phyloP scores from a whole-genome alignment of 257 asterid genomes.

The Ballota nigra region DNA sequence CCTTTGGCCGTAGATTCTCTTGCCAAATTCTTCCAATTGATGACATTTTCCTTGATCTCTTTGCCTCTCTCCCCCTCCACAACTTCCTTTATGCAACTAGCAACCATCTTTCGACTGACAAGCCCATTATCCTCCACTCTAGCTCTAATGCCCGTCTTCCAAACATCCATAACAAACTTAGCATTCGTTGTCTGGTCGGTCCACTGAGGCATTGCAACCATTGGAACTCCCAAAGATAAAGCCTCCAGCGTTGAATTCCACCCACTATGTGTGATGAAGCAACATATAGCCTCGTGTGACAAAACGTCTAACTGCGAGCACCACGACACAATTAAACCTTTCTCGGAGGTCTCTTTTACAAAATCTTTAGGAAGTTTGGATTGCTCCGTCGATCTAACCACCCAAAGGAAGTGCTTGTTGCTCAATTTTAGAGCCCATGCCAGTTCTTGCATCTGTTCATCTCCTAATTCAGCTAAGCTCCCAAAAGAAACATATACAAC shows the following conservation, averaged over 20 bases:
- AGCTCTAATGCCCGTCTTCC: too few relatives aligned
- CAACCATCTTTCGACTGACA: too few relatives aligned
- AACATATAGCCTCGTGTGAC: conserved; percentile 18
- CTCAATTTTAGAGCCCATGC: conserved; percentile 14
- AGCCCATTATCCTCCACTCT: too few relatives aligned
- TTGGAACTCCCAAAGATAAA: conserved; percentile 27
- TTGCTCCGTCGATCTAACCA: conserved; percentile 25
- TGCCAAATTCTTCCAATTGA: conserved; percentile 20
- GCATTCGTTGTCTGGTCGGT: conserved; percentile 26
- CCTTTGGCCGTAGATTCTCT: too few relatives aligned
- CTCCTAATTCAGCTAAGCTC: neutral
- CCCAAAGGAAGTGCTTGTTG: conserved; percentile 26
- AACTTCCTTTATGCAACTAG: conserved; percentile 9
- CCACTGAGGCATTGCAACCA: conserved; percentile 31
- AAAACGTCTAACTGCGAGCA: conserved; percentile 31
- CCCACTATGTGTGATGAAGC: conserved; percentile 36
- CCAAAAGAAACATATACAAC: too few relatives aligned
- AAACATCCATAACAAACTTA: too few relatives aligned
- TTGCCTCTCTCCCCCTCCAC: conserved; percentile 21
- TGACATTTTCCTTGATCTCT: conserved; percentile 16
- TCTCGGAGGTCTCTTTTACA: neutral
- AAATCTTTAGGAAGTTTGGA: conserved; percentile 28
- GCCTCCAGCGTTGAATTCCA: conserved; percentile 39
- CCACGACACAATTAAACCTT: conserved; percentile 29
- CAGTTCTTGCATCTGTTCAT: conserved; percentile 30